These are phyloP conservation scores for Cryptosporidium xiaoi DNA, from an alignment of 169 alveolate species.

Conservation along the genomic window DNA sequence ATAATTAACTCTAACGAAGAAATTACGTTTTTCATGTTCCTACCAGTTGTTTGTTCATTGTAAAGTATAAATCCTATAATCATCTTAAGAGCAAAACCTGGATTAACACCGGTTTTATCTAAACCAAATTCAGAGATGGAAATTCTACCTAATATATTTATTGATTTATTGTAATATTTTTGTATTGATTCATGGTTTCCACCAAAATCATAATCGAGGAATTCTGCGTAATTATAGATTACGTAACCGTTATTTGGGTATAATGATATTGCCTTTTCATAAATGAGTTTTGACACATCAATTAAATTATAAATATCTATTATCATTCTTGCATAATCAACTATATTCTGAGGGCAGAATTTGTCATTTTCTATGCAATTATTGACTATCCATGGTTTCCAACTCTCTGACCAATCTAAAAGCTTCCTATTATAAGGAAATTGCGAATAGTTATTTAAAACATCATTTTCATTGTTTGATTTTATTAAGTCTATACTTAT, in stretches of 20 bases:
- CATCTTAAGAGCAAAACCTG: slow-evolving; percentile 24
- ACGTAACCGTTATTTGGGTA: slow-evolving; percentile 32
- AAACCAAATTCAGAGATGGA: neutral
- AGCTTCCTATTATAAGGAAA: slow-evolving; percentile 41
- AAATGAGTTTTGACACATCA: slow-evolving; percentile 39
- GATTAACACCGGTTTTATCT: neutral
- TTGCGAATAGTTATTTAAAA: neutral
- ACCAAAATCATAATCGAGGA: slow-evolving; percentile 63
- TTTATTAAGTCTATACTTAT: neutral
- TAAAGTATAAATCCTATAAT: slow-evolving; percentile 37
- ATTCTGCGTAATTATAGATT: slow-evolving; percentile 61
- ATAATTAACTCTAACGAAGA: slow-evolving; percentile 13
- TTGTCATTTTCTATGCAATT: slow-evolving; percentile 33
- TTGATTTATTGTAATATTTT: slow-evolving; percentile 22
- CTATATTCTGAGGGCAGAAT: slow-evolving; percentile 53
- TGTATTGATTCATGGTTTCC: slow-evolving; percentile 6
- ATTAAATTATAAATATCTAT: slow-evolving; percentile 46
- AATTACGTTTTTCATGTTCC: neutral
- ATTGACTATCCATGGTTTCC: slow-evolving; percentile 63
- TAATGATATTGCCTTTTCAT: slow-evolving; percentile 52
- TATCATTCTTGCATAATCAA: slow-evolving; percentile 66
- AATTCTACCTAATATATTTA: neutral
- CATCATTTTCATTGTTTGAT: neutral
- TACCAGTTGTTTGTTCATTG: slow-evolving; percentile 30
- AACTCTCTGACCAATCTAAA: slow-evolving; percentile 60